These are phyloP conservation scores for Cryptococcus sp. DNA, from an alignment of 1,284 basidiomycete genomes.

Conservation along the genomic window DNA sequence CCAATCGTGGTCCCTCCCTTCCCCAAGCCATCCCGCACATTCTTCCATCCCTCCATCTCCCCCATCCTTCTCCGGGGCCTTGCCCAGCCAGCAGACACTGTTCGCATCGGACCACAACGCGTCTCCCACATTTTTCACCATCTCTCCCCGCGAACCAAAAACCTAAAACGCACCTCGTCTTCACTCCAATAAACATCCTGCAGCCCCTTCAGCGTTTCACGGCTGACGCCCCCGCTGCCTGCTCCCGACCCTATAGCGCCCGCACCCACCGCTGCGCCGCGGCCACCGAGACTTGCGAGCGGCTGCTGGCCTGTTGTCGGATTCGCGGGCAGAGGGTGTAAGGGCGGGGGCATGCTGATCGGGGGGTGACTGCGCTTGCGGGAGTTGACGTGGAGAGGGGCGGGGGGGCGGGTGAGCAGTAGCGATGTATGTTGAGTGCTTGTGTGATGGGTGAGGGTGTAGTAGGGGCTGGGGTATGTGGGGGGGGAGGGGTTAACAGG, in stretches of 20 bases:
- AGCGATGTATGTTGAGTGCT: not conserved
- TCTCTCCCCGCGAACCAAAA: too few relatives aligned
- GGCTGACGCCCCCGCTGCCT: slow-evolving; percentile 40
- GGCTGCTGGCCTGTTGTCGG: slow-evolving; percentile 47
- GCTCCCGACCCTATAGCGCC: slow-evolving; percentile 13
- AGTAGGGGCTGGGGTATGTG: not conserved
- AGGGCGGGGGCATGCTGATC: slow-evolving; percentile 14
- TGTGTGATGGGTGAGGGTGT: not conserved
- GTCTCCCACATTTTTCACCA: not conserved
- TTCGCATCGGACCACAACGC: not conserved
- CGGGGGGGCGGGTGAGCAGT: not conserved
- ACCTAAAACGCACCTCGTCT: slow-evolving; percentile 62
- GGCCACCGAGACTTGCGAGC: slow-evolving; percentile 21
- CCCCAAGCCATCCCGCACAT: not conserved
- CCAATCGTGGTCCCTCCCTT: not conserved
- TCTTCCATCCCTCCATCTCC: not conserved
- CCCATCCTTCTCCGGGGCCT: not conserved
- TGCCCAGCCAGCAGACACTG: not conserved
- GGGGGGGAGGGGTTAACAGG: not conserved
- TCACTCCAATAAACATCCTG: slow-evolving; percentile 99
- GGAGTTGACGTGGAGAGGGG: not conserved
- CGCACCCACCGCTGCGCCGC: slow-evolving; percentile 13
- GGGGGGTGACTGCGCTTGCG: not conserved
- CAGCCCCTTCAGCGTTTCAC: slow-evolving; percentile 57
- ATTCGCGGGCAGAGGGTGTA: slow-evolving; percentile 46